Base-by-base conservation (phyloP, 139 green algal genomes). In the Penium margaritaceum region DNA sequence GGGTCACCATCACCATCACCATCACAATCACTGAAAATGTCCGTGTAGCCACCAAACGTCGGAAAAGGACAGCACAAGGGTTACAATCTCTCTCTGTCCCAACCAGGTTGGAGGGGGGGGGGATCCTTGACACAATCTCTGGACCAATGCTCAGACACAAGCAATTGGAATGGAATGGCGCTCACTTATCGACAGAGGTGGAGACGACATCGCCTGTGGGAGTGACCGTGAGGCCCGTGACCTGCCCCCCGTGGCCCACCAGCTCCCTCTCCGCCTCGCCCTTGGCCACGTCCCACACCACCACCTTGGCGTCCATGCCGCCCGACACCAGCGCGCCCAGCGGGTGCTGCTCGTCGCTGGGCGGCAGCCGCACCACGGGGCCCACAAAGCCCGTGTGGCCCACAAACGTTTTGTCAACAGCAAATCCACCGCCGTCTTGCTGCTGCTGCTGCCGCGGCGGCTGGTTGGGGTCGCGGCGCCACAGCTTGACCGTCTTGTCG, bases 341-440 rank as follows among this genome's bases (percentile, higher is more conserved):
- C 0, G 83, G 83, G 33, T 76, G 77, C 30, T 61, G 33, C 0
- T 65, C 15, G 2, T 78, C 81, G 51, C 4, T 6, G 51, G 0
- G 84, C 62, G 85, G 60, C 3, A 88, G 67, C 66, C 82, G 91
- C 1, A 83, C 83, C 43, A 96, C 32, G 0, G 90, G 60, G 1
- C 80, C 83, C 2, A 97, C 91, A 71, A 89, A 97, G 74, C 88
- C 78, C 2, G 76, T 84, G 81, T 97, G 90, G 0, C 91, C 91
- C n/a, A 89, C 55, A 21, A 83, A 24, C 24, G 54, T 73, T 33
- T 60, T 79, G 35, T 58, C 66, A 1, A 83, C 38, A 29, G 12
- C 67, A 65, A 73, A 85, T 9, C 55, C 32, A n/a, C 58, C 24
- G 15, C 47, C 24, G 29, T n/a, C 17, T 7, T n/a, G 24, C 37